Conservation (phyloP, 768 basidiomycete species). For the Rhizopogon rudus region DNA sequence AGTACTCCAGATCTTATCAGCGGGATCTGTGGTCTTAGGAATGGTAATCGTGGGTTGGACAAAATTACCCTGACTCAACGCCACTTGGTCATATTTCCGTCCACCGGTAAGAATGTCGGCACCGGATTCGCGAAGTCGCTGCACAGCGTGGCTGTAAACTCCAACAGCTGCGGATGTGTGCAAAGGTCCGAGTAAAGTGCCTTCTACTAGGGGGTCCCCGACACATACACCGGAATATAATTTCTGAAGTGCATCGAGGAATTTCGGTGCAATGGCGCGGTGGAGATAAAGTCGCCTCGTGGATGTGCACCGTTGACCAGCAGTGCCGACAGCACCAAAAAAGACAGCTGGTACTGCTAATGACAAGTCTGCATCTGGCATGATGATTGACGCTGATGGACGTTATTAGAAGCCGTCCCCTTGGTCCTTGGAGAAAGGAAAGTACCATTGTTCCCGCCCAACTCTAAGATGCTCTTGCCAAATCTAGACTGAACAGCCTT, state of each 20-base stretch:
- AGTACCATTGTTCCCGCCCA: slow-evolving; percentile 93
- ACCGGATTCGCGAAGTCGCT: slow-evolving; percentile 54
- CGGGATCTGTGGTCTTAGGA: slow-evolving; percentile 50
- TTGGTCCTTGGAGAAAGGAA: slow-evolving; percentile 12
- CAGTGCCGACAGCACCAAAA: slow-evolving; percentile 89
- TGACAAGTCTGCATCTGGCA: slow-evolving; percentile 89
- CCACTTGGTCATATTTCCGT: slow-evolving; percentile 42
- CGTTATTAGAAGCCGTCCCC: slow-evolving; percentile 15
- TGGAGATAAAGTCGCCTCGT: slow-evolving; percentile 91
- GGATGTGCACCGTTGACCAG: slow-evolving; percentile 78
- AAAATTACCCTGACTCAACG: slow-evolving; percentile 71
- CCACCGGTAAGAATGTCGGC: slow-evolving; percentile 81
- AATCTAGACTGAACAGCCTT: slow-evolving; percentile 81
- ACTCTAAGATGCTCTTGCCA: slow-evolving; percentile 85
- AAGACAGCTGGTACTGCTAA: slow-evolving; percentile 89
- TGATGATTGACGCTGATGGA: slow-evolving; percentile 75
- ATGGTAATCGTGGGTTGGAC: slow-evolving; percentile 85
- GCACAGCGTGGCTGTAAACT: slow-evolving; percentile 57
- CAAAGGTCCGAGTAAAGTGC: slow-evolving; percentile 82
- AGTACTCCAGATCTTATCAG: slow-evolving; percentile 63
- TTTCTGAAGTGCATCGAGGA: slow-evolving; percentile 68
- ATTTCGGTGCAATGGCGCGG: slow-evolving; percentile 66
- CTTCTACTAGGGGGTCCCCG: slow-evolving; percentile 78
- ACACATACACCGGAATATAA: slow-evolving; percentile 69
- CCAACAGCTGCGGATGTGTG: slow-evolving; percentile 69